Conservation (phyloP, 176 grass and related monocot species). For the Oryza punctata region DNA sequence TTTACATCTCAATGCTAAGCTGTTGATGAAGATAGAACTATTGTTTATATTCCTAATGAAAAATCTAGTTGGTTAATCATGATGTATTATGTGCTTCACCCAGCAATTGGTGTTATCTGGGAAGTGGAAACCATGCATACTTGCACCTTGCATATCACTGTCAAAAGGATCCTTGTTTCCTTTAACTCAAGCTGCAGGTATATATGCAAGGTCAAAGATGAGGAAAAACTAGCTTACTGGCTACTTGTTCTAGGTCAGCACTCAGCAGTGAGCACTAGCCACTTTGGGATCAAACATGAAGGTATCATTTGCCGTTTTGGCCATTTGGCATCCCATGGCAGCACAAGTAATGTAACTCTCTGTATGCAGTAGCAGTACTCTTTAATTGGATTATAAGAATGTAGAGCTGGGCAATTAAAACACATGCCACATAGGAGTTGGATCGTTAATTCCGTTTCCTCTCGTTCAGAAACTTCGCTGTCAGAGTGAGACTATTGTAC, state of each 20-base stretch:
- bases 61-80: not conserved
- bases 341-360: conserved; percentile 24
- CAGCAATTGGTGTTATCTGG: not conserved
- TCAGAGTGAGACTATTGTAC: not conserved
- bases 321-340: not conserved
- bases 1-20: not conserved
- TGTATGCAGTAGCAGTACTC: not conserved
- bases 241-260: not conserved
- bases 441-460: not conserved
- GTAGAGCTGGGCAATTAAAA: not conserved
- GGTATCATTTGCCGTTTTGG: not conserved
- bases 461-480: not conserved
- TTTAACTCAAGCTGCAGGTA: conserved; percentile 58
- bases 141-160: not conserved
- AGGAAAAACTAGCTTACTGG: conserved; percentile 47
- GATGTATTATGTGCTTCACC: not conserved
- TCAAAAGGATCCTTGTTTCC: conserved; percentile 24
- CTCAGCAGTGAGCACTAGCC: too few species aligned
- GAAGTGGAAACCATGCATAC: not conserved
- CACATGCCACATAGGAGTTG: not conserved
- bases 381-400: not conserved
- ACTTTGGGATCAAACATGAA: too few species aligned
- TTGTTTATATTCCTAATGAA: not conserved
- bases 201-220: conserved; percentile 83
- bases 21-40: not conserved